Conservation (phyloP, 176 grass and related monocot species). For the Aegilops tauschii region DNA sequence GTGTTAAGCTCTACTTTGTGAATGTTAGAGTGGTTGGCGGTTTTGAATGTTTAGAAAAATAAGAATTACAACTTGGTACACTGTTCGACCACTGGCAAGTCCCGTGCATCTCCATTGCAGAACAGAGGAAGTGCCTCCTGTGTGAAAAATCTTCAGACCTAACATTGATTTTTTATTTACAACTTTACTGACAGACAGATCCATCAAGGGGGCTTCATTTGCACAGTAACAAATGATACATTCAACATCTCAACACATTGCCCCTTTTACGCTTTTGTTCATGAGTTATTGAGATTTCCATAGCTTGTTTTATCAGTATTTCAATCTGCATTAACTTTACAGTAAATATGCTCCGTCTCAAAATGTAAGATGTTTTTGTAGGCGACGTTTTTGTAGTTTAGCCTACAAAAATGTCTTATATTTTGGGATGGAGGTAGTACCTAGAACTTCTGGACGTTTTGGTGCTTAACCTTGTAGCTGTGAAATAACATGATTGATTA, state of each 20-base stretch:
- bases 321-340: background rate
- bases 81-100: background rate
- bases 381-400: too few species aligned
- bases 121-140: background rate
- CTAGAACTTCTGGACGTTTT: background rate
- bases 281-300: background rate
- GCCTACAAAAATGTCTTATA: too few species aligned
- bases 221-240: background rate
- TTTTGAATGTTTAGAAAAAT: too few species aligned
- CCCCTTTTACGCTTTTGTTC: background rate
- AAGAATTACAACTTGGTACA: too few species aligned
- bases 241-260: background rate
- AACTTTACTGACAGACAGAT: background rate
- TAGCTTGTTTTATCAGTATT: background rate
- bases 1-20: too few species aligned
- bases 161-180: background rate
- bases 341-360: background rate
- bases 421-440: too few species aligned
- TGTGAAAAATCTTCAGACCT: background rate
- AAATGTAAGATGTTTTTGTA: too few species aligned
- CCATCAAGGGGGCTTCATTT: background rate
- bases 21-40: too few species aligned
- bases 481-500: background rate
- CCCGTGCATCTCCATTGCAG: background rate
- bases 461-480: background rate